Base-by-base conservation (phyloP, 208 protist species). In the Crithidia fasciculata region DNA sequence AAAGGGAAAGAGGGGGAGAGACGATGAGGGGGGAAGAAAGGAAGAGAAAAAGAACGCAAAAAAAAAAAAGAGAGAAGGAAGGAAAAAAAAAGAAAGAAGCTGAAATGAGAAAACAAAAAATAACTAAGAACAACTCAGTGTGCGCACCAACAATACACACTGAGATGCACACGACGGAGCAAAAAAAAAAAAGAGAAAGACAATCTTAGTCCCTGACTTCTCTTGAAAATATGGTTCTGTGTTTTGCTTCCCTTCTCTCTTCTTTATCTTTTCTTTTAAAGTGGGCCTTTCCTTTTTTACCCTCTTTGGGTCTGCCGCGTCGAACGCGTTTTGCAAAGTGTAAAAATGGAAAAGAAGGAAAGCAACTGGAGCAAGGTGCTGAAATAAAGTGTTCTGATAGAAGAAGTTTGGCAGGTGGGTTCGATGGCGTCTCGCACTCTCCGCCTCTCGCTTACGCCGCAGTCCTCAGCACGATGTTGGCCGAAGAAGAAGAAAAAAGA, bases 41-140 rank as follows among this genome's bases (percentile, higher is more conserved):
- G 47, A 60, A 8, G 49, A 58, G 40, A 50, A 43, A 57, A 59
- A 64, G 8, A 70, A 61, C 4, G 49, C 10, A 15, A 12, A 66
- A 45, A 81, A 72, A 56, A 69, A 62, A 69, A 70, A 41, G 15
- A 28, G 56, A 47, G 43, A 56, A 54, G 15, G 56, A 66, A 2
- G 40, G 66, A 71, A 75, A 71, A 70, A 74, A 69, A 71, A 71
- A 69, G 45, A 19, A 49, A 0, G 10, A 69, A 71, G 10, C 36
- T 69, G 47, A 72, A 60, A 49, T 15, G 53, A 72, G 9, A 67
- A 52, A 66, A 67, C 15, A 58, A 18, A 69, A 28, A 36, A 15
- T 8, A 19, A 18, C 7, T 5, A 54, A 53, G 10, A 6, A 53
- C n/a, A 37, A n/a, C 7, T 28, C 28, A 57, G 28, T 28, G 28